Base-by-base conservation (phyloP, 805 yeast genomes). In the Ogataea dorogensis region DNA sequence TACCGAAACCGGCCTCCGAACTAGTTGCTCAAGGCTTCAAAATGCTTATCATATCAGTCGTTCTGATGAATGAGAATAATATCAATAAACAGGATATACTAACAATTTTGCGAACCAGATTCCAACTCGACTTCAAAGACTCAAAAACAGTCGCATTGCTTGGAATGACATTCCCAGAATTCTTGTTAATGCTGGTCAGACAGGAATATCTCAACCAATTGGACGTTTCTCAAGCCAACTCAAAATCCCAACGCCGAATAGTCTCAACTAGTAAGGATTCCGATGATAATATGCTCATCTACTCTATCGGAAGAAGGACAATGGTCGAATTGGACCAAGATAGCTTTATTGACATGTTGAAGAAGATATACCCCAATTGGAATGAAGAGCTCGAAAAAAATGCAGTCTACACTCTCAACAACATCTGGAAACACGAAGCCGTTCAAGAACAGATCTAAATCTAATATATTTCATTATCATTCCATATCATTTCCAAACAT, bases 401-500 rank as follows among this genome's bases (percentile, higher is more conserved):
- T 29, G 58, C 61, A 2, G 24, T 49, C 13, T 54, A 44, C 31
- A 56, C 59, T 2, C 38, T 57, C 17, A 40, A 42, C 24, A 33
- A 31, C 18, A 42, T 55, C 2, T 56, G 56, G 54, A 39, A 24
- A 17, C 13, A 31, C n/a, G 29, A 21, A n/a, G 5, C 35, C 7
- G 27, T 17, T 7, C n/a, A 13, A 13, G 22, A 24, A 11, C 27
- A 19, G 15, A 11, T n/a, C 14, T 28, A 17, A 28, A n/a, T 10
- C 6, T 12, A 24, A 12, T 16, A 28, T 28, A 17, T 14, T 17
- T 18, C 25, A 5, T 24, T 5, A 24, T 31, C 27, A 30, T 19
- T 30, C 31, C 39, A 36, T 30, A 11, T 67, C 47, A 11, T 67
- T 75, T 10, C 75, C 80, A 58, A 77, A 77, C 33, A 81, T 55